Conservation (phyloP, 441 rosid species). For the Gossypium davidsonii region DNA sequence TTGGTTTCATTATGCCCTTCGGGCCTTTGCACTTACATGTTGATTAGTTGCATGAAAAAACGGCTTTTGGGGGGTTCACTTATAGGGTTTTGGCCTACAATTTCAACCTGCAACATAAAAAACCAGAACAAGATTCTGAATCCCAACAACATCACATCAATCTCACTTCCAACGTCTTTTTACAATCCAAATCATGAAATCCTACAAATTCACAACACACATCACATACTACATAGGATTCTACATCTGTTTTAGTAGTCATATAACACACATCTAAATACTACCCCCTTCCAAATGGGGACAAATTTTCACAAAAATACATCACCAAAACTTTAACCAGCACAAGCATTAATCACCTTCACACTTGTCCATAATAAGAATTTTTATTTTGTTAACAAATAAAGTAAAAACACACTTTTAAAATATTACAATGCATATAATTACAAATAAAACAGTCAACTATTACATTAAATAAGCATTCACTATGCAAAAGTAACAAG, state of each 20-base stretch:
- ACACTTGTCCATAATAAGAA: neutral
- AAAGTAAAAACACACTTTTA: neutral
- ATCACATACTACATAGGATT: neutral
- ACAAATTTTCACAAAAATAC: neutral
- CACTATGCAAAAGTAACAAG: neutral
- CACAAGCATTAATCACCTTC: neutral
- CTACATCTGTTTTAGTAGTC: neutral
- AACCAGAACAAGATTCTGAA: neutral
- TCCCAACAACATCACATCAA: neutral
- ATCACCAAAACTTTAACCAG: neutral
- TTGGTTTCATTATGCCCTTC: neutral
- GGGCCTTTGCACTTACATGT: neutral
- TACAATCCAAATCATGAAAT: neutral
- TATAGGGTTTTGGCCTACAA: neutral
- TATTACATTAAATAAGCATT: too few relatives aligned
- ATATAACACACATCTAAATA: neutral
- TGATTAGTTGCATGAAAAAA: neutral
- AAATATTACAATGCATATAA: neutral
- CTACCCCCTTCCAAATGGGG: neutral
- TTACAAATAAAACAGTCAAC: neutral
- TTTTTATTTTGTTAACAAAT: neutral
- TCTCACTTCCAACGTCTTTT: neutral
- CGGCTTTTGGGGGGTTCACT: neutral
- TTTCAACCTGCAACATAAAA: neutral
- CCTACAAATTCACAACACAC: neutral